phyloP scores from a whole-genome alignment of 2,329 filamentous ascomycete species.

The Dissoconium aciculare region DNA sequence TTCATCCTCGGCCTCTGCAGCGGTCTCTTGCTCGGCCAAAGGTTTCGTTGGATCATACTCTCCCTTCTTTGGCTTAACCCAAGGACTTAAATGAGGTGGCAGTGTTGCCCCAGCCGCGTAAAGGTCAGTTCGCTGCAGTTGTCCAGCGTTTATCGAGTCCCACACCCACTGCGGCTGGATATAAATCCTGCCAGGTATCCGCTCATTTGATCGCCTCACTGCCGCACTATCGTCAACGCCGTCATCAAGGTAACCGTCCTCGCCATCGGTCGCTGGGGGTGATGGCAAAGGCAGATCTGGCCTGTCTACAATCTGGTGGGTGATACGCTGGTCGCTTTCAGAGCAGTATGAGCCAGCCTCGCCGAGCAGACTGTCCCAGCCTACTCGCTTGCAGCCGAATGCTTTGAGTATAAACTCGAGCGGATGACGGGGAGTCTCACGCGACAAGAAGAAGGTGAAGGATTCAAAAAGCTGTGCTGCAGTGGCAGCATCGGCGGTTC shows the following conservation, averaged over 20 bases:
- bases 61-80: conserved; percentile 74
- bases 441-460: conserved; percentile 82
- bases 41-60: conserved; percentile 82
- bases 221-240: conserved; percentile 45
- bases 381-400: conserved; percentile 90
- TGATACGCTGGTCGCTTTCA: conserved; percentile 76
- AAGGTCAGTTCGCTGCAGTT: conserved; percentile 69
- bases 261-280: conserved; percentile 25
- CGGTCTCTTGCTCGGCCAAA: conserved; percentile 74
- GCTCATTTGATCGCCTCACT: conserved; percentile 37
- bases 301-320: conserved; percentile 89
- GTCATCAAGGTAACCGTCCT: conserved; percentile 33
- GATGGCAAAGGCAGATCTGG: conserved; percentile 47
- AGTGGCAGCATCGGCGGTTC: conserved; percentile 43
- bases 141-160: conserved; percentile 89
- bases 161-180: conserved; percentile 97
- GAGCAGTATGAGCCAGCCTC: conserved; percentile 76
- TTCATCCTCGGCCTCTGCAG: conserved; percentile 59
- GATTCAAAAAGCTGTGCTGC: conserved; percentile 67
- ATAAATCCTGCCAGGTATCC: conserved; percentile 83
- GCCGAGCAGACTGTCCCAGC: conserved; percentile 83
- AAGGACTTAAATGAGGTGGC: conserved; percentile 89
- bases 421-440: conserved; percentile 79
- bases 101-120: conserved; percentile 83
- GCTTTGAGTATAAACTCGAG: conserved; percentile 85